Percentiles rank a stretch among this genome's conserved stretches.
Evolutionary conservation across 805 yeast genomes (phyloP).

Genomic region (Starmerella roubikii): DNA sequence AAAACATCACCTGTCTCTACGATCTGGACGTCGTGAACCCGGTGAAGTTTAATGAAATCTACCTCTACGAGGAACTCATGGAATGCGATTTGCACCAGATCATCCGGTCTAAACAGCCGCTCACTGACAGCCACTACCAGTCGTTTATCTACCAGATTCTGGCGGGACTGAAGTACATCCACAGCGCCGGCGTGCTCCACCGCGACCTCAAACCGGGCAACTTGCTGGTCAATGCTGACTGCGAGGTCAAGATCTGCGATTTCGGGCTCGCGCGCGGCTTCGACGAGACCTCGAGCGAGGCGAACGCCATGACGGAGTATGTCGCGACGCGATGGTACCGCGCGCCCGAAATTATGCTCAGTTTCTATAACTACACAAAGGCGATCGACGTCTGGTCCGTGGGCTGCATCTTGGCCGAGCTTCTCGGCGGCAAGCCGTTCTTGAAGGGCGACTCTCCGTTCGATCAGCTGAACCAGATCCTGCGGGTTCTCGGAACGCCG

Average conservation of each 20-base stretch:
- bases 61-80: conserved; percentile 92
- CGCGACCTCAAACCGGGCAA: conserved; percentile 88
- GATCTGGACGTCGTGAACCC: conserved; percentile 83
- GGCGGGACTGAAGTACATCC: conserved; percentile 80
- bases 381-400: conserved; percentile 97
- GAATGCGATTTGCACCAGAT: conserved; percentile 99
- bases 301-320: conserved; percentile 74
- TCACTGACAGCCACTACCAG: conserved; percentile 87
- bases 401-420: conserved; percentile 88
- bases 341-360: conserved; percentile 94
- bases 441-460: conserved; percentile 94
- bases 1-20: conserved; percentile 86
- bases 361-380: conserved; percentile 82
- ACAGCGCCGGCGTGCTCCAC: conserved; percentile 87
- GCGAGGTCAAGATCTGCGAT: conserved; percentile 89
- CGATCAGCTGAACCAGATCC: conserved; percentile 72
- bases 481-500: conserved; percentile 82
- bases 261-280: conserved; percentile 77
- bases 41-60: conserved; percentile 74
- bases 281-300: conserved; percentile 28
- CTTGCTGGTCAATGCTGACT: conserved; percentile 71
- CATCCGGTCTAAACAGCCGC: conserved; percentile 75
- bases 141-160: conserved; percentile 84
- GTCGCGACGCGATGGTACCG: conserved; percentile 97
- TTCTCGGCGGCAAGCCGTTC: conserved; percentile 71